Conservation (phyloP, 2,329 filamentous ascomycete genomes). For the Coniochaeta sp. region DNA sequence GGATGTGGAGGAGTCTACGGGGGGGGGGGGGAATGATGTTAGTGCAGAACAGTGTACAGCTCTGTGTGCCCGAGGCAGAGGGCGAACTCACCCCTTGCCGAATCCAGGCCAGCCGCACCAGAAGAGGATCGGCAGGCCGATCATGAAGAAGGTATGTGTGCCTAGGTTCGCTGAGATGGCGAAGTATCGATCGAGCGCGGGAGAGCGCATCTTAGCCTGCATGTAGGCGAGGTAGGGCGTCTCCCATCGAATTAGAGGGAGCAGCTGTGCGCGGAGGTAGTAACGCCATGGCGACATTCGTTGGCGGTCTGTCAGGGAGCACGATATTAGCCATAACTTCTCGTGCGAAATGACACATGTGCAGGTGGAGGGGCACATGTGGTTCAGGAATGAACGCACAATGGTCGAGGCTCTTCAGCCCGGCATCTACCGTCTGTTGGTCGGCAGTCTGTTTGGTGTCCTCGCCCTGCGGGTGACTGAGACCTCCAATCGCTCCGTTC, state of each 20-base stretch:
- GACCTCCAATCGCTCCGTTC: background rate
- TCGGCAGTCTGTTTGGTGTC: slow-evolving; percentile 22
- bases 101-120: slow-evolving; percentile 87
- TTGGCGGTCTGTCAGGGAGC: slow-evolving; percentile 57
- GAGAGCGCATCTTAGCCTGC: slow-evolving; percentile 73
- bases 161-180: slow-evolving; percentile 93
- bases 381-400: slow-evolving; percentile 41
- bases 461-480: background rate
- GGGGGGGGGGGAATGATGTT: slow-evolving; percentile 8
- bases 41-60: background rate
- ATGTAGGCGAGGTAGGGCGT: slow-evolving; percentile 87
- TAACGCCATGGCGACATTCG: slow-evolving; percentile 87
- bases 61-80: background rate
- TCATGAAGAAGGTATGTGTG: slow-evolving; percentile 98
- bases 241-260: slow-evolving; percentile 88
- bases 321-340: slow-evolving; percentile 2
- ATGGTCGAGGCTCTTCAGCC: slow-evolving; percentile 72
- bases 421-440: slow-evolving; percentile 51
- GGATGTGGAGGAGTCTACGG: slow-evolving; percentile 60
- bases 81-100: slow-evolving; percentile 62
- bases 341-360: background rate
- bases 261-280: slow-evolving; percentile 66
- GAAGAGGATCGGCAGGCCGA: slow-evolving; percentile 87
- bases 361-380: background rate
- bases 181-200: slow-evolving; percentile 90